A percentile compares a stretch with the other conserved stretches of the same genome.
These are phyloP conservation scores for Tricholoma hemisulphureum DNA, from an alignment of 768 basidiomycete genomes.

Conservation along the genomic window DNA sequence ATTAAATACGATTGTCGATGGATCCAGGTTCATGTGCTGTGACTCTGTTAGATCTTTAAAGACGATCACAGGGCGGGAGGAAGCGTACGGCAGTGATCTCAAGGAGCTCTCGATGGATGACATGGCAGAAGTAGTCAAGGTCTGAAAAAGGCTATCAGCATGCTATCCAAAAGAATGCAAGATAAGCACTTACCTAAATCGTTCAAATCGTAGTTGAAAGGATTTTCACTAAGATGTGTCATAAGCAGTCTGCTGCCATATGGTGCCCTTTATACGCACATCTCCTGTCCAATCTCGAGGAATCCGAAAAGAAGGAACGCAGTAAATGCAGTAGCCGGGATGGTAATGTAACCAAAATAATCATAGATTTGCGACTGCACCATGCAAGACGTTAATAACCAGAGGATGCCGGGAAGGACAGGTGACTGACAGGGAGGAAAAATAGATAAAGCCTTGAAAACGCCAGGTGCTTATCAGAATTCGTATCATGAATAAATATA, in stretches of 20 bases:
- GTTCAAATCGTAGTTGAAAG: slow-evolving; percentile 66
- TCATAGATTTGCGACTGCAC: slow-evolving; percentile 49
- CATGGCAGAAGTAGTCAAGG: slow-evolving; percentile 66
- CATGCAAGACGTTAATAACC: slow-evolving; percentile 11
- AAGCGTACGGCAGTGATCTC: slow-evolving; percentile 66
- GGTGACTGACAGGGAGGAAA: slow-evolving; percentile 37
- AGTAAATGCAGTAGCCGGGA: slow-evolving; percentile 62
- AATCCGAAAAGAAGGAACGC: slow-evolving; percentile 64
- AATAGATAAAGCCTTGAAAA: slow-evolving; percentile 26
- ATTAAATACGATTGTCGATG: slow-evolving; percentile 53
- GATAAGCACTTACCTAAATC: slow-evolving; percentile 54
- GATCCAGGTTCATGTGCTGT: slow-evolving; percentile 55
- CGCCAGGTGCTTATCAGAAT: neutral
- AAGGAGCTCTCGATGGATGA: slow-evolving; percentile 65
- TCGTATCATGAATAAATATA: neutral
- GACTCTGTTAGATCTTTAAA: slow-evolving; percentile 9
- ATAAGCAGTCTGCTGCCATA: slow-evolving; percentile 1
- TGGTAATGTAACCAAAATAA: slow-evolving; percentile 45
- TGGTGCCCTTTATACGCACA: slow-evolving; percentile 38
- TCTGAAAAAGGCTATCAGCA: slow-evolving; percentile 36
- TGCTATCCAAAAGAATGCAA: neutral
- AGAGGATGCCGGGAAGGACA: slow-evolving; percentile 21
- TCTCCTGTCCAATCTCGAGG: slow-evolving; percentile 68
- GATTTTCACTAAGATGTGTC: slow-evolving; percentile 53
- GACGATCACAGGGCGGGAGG: neutral